Conservation (phyloP, 2,329 filamentous ascomycete species). For the Epichloe hybrida region DNA sequence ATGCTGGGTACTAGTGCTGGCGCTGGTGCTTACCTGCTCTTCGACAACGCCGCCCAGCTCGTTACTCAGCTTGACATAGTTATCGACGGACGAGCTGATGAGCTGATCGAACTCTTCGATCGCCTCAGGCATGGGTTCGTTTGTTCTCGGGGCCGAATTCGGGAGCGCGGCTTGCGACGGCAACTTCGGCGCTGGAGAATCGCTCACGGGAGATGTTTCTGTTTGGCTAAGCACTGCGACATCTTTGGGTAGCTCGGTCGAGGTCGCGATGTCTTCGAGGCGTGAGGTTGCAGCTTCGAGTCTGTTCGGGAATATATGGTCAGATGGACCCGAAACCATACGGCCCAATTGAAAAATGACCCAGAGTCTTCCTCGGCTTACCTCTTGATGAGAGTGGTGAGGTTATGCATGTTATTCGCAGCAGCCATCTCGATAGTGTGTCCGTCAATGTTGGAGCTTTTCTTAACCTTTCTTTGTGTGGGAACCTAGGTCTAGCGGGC, state of each 20-base stretch:
- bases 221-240: conserved; percentile 30
- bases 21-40: conserved; percentile 50
- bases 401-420: conserved; percentile 80
- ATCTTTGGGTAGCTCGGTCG: conserved; percentile 46
- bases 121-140: conserved; percentile 54
- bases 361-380: conserved; percentile 25
- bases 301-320: conserved; percentile 32
- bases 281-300: conserved; percentile 94
- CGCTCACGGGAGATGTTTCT: conserved; percentile 18
- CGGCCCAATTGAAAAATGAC: background rate
- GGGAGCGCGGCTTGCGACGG: conserved; percentile 24
- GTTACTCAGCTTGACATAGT: conserved; percentile 65
- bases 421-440: conserved; percentile 44
- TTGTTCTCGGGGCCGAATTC: conserved; percentile 9
- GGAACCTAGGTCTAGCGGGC: background rate
- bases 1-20: background rate
- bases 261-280: conserved; percentile 87
- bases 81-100: conserved; percentile 58
- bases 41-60: conserved; percentile 65
- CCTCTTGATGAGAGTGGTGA: conserved; percentile 97
- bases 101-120: conserved; percentile 80
- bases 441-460: background rate
- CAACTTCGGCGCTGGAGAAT: conserved; percentile 23
- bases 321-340: background rate
- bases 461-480: background rate